Evolutionary conservation across 371 early-diverging fungal genomes (phyloP).

Genomic region (Circinella minor): DNA sequence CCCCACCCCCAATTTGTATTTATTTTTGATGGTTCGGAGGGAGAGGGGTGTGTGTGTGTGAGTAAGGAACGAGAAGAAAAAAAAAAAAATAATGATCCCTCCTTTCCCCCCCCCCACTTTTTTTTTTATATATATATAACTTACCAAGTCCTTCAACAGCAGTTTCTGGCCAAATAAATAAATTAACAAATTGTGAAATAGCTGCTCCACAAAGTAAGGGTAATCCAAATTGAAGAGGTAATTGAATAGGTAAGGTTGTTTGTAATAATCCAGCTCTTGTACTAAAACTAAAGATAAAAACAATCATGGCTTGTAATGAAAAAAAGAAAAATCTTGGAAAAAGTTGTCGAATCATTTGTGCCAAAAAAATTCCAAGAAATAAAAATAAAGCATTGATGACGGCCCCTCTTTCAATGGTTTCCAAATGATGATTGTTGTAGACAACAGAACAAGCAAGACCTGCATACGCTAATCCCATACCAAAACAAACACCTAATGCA

Average conservation of each 20-base stretch:
- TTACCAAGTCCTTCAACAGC: conserved; percentile 53
- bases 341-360: conserved; percentile 28
- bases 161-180: conserved; percentile 55
- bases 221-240: conserved; percentile 25
- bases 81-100: no score
- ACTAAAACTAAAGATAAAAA: conserved; percentile 27
- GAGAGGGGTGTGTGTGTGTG: no score
- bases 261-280: conserved; percentile 21
- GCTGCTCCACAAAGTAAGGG: conserved; percentile 32
- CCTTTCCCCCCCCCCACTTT: no score
- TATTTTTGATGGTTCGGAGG: no score
- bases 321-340: conserved; percentile 34
- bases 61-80: no score
- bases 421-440: conserved; percentile 32
- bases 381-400: conserved; percentile 25
- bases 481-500: conserved; percentile 38
- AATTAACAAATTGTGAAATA: conserved; percentile 39
- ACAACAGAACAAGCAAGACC: conserved; percentile 33
- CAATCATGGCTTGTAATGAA: conserved; percentile 37
- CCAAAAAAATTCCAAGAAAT: conserved; percentile 26
- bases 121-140: neutral
- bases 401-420: conserved; percentile 11
- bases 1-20: no score
- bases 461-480: conserved; percentile 35
- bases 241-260: conserved; percentile 7